Evolutionary conservation across 2,329 filamentous ascomycete species (phyloP), one percentile per base, ranked within the genome.

Genomic region (Claviceps africana): DNA sequence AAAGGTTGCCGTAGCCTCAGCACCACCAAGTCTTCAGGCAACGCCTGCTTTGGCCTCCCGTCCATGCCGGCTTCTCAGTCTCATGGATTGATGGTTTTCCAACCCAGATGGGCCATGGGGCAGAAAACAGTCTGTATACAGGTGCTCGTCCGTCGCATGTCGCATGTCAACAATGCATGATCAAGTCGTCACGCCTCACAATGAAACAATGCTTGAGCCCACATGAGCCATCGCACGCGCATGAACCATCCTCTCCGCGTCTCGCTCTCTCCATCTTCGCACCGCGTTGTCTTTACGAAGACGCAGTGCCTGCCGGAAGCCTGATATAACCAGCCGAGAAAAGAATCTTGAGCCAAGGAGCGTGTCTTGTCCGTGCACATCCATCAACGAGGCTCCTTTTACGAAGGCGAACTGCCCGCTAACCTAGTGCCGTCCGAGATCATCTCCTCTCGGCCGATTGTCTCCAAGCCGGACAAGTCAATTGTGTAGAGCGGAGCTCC

Each of bases 181-280:
- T 8, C 9, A 21, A 48, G 9, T 15, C 35, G 39, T 33, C 22
- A 33, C 28, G 39, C 39, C 49, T 19, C 42, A 30, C 21, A 45
- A 11, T 35, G 42, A 45, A 45, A 33, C 30, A n/a, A 22, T 8
- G 21, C 22, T 40, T 37, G 33, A 21, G 28, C 30, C 30, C 35
- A 47, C 31, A 17, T 10, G 8, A 47, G 33, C 43, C 25, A 47
- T 15, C 43, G 35, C 43, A 15, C 43, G 17, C 35, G 50, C 50
- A 51, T 51, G 22, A 42, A 51, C 50, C 35, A 47, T 35, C 33
- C 25, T 33, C 47, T 43, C 35, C 48, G 48, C n/a, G n/a, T n/a
- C 15, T 50, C 19, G 19, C 19, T 22, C 8, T 10, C 30, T 28
- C 47, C 21, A 35, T 33, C 3, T 47, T 35, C 30, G 35, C 48